Evolutionary conservation across 306 rosid genomes (phyloP), one percentile per base, ranked within the genome.

Genomic region (Heteromeles arbutifolia): DNA sequence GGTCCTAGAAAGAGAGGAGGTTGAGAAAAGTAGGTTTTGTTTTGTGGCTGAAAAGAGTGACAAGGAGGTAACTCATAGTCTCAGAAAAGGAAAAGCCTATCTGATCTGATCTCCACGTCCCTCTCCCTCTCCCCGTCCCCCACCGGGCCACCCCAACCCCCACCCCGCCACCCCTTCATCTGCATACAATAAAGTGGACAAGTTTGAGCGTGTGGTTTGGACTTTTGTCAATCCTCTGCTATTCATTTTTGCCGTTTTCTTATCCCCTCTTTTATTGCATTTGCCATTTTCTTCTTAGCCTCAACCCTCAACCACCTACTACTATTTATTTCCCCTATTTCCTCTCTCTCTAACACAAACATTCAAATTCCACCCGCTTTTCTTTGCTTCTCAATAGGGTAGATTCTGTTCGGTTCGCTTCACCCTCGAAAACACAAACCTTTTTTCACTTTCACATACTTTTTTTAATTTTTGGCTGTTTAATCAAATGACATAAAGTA

Each of bases 281-380:
- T 57, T 72, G 76, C 76, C 24, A n/a, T 73, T 25, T 73, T 73
- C 68, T 59, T 73, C 68, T 73, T 59, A 57, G 57, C 54, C 68
- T 39, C 4, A 11, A 19, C 1, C 28, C 13, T 6, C 64, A n/a
- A 58, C 21, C 29, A 61, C 34, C 37, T 26, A 24, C 63, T 25
- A 53, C 24, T 29, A 15, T 29, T 63, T 29, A 63, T 15, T 63
- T 3, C n/a, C 43, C 39, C 37, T 6, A 34, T 37, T 7, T 7
- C 41, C 41, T 37, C 41, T 29, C 21, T 63, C n/a, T 29, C 41
- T 28, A 0, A 10, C 19, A 4, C 65, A 12, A 25, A 59, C 65
- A 26, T 61, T 61, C 32, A 61, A 25, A 14, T 61, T 26, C 65
- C 8, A 25, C 19, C 65, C 13, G 18, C 14, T 13, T 48, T 48